These are phyloP conservation scores for Solanum chilense DNA, from an alignment of 257 asterid genomes.

Conservation along the genomic window DNA sequence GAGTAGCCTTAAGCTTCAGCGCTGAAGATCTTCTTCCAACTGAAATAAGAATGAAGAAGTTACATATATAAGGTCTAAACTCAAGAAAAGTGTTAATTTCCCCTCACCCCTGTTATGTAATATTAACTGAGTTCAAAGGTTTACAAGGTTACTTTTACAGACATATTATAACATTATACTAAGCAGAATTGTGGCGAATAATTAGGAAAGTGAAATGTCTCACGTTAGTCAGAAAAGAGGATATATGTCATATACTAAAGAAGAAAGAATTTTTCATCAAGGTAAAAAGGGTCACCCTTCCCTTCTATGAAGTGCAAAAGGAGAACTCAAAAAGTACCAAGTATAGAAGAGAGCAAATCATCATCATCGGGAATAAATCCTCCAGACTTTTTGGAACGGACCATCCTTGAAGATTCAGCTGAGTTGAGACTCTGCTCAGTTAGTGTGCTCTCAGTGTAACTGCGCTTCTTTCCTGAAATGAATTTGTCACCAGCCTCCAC, in stretches of 20 bases:
- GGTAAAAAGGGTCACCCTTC: neutral
- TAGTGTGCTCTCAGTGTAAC: constrained; percentile 74
- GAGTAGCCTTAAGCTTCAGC: constrained; percentile 78
- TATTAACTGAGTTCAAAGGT: neutral
- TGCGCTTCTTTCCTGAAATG: constrained; percentile 72
- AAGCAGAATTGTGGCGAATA: neutral
- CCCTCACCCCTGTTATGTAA: neutral
- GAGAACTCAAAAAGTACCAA: constrained; percentile 35
- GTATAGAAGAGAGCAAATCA: constrained; percentile 84
- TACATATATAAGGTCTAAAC: neutral
- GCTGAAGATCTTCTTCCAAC: constrained; percentile 75
- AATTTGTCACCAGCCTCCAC: constrained; percentile 64
- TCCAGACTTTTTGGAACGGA: constrained; percentile 44
- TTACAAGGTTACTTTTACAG: neutral
- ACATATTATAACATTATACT: neutral
- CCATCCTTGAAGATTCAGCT: constrained; percentile 68
- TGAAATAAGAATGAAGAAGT: constrained; percentile 7
- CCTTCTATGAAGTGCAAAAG: neutral
- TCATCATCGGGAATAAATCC: constrained; percentile 85
- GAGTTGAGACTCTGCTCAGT: constrained; percentile 87
- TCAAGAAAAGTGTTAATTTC: neutral
- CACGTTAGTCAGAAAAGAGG: neutral
- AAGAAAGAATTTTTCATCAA: neutral
- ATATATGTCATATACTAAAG: neutral
- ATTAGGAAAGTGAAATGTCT: neutral